Evolutionary conservation across 805 yeast species (phyloP), one percentile per base, ranked within the genome.

Genomic region (Metschnikowia peoriensis): DNA sequence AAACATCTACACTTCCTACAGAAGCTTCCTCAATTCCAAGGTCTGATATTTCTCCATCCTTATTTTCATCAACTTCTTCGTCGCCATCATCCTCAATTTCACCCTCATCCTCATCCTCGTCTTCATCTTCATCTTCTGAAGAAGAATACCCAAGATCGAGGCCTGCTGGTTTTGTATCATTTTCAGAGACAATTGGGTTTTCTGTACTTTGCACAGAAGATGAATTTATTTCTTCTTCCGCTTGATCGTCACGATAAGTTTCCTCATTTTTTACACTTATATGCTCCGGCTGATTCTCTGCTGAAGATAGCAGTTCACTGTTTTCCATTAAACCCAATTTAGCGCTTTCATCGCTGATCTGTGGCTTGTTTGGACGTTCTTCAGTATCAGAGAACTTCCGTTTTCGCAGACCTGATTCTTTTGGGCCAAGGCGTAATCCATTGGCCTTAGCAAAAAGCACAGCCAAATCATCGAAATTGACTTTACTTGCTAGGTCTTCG

Each of bases 391-490:
- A 17, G 12, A n/a, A 17, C n/a, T 27, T 43, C 11, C 42, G 34
- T 12, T 29, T 37, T 28, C 32, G 34, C n/a, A 14, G 6, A 28
- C n/a, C 12, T 16, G 11, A 7, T 9, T 35, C 41, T 14, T 27
- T 17, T 9, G 12, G 6, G 9, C 46, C 47, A 8, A 53, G 14
- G 10, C 44, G 37, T 17, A 52, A 27, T 9, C 72, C 73, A 40
- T 61, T 59, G 32, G 60, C 59, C 49, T 60, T 62, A 12, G 66
- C 75, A 39, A 66, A 57, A 35, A 72, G 57, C 11, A 69, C 46
- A 12, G 66, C 66, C 10, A 72, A 52, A 29, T 65, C 65, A 45
- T 71, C 70, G 49, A 55, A 69, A 44, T 69, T 63, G n/a, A 72
- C 64, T 29, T 56, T 48, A 7, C 47, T 39, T 1, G 60, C 52